phyloP scores from a whole-genome alignment of 225 moss, liverwort and hornwort species.

The Bryoerythrophyllum caledonicum region DNA sequence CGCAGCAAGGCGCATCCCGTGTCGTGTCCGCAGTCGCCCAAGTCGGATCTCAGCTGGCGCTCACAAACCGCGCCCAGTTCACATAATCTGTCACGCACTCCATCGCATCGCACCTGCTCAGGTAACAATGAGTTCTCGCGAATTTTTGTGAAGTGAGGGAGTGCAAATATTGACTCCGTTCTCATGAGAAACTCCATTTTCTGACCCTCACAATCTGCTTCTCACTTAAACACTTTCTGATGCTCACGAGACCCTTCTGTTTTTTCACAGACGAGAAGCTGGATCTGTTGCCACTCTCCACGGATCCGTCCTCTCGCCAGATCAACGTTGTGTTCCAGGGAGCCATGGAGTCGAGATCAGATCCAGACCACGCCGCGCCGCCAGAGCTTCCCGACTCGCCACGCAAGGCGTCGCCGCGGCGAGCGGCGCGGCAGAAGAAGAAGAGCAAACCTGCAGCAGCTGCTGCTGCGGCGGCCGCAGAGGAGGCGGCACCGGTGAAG shows the following conservation, averaged over 20 bases:
- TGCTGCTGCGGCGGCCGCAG: background rate
- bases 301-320: conserved; percentile 2
- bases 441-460: background rate
- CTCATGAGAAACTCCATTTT: no score
- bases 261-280: conserved; percentile 30
- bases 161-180: no score
- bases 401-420: background rate
- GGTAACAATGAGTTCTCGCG: conserved; percentile 2
- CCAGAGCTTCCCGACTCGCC: background rate
- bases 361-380: conserved; percentile 16
- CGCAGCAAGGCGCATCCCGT: conserved; percentile 16
- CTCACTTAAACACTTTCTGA: no score
- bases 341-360: conserved; percentile 12
- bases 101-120: conserved; percentile 25
- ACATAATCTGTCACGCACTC: conserved; percentile 29
- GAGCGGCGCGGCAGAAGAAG: background rate
- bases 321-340: conserved; percentile 38
- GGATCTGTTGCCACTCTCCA: conserved; percentile 19
- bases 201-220: no score
- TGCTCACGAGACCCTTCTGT: no score
- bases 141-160: no score
- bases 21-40: conserved; percentile 17
- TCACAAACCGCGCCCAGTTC: conserved; percentile 45
- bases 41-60: conserved; percentile 26
- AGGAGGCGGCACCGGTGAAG: conserved; percentile 26